A percentile compares a stretch with the other conserved stretches of the same genome.
Conservation (phyloP, 371 early-diverging fungal genomes). For the Mucor racemosus region DNA sequence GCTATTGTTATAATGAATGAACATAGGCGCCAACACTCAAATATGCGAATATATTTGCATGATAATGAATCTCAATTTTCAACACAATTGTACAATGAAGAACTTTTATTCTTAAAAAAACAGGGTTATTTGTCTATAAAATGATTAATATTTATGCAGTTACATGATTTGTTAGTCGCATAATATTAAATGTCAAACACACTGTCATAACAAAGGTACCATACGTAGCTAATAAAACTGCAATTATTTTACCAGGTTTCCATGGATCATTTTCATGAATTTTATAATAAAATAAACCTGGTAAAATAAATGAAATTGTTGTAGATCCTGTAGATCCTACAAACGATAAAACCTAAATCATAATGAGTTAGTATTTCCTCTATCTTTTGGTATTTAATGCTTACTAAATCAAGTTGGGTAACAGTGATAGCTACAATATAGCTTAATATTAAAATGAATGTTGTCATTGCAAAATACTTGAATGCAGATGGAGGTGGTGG, state of each 20-base stretch:
- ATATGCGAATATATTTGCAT: too few relatives aligned
- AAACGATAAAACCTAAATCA: slow-evolving; percentile 77
- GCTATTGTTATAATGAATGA: neutral
- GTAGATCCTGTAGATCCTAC: slow-evolving; percentile 99
- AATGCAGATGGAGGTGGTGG: slow-evolving; percentile 45
- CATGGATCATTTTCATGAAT: slow-evolving; percentile 68
- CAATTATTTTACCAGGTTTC: slow-evolving; percentile 55
- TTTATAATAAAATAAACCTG: slow-evolving; percentile 94
- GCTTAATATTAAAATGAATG: slow-evolving; percentile 67
- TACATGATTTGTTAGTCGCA: slow-evolving; percentile 5
- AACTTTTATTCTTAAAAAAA: neutral
- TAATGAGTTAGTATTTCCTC: neutral
- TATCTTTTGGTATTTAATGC: neutral
- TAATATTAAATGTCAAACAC: slow-evolving; percentile 63
- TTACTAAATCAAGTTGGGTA: slow-evolving; percentile 75
- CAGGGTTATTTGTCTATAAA: neutral
- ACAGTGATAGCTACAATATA: slow-evolving; percentile 81
- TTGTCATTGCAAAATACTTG: slow-evolving; percentile 74
- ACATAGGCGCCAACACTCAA: neutral
- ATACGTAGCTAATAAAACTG: slow-evolving; percentile 59
- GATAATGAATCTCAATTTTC: neutral
- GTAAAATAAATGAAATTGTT: slow-evolving; percentile 97
- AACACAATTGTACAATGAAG: neutral
- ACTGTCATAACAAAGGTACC: slow-evolving; percentile 68
- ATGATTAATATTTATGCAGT: neutral